Conservation (phyloP, 371 early-diverging fungal genomes). For the Batkoa obscura region DNA sequence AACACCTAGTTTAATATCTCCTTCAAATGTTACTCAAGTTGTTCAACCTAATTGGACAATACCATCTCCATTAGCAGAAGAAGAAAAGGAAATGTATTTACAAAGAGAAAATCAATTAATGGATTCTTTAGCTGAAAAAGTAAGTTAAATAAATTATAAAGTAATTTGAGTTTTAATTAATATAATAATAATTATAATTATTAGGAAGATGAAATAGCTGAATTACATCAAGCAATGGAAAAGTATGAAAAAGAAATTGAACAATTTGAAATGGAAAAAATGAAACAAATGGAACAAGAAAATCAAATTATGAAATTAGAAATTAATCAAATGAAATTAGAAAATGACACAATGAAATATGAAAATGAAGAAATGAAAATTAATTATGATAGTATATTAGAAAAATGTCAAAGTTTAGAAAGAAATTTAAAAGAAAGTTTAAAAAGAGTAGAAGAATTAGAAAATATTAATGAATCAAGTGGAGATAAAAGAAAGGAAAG, state of each 20-base stretch:
- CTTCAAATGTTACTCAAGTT: slow-evolving; percentile 46
- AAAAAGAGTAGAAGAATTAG: neutral
- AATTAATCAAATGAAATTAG: slow-evolving; percentile 48
- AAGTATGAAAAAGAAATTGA: slow-evolving; percentile 81
- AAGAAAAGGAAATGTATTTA: slow-evolving; percentile 83
- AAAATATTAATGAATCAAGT: slow-evolving; percentile 14
- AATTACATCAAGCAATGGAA: slow-evolving; percentile 64
- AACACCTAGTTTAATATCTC: slow-evolving; percentile 26
- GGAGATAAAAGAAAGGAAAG: slow-evolving; percentile 19
- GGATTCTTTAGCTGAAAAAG: slow-evolving; percentile 78
- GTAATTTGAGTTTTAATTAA: slow-evolving; percentile 30
- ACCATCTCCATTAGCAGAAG: slow-evolving; percentile 57
- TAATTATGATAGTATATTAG: slow-evolving; percentile 53
- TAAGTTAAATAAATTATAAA: too few species aligned
- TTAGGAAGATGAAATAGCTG: slow-evolving; percentile 1
- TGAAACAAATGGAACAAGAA: slow-evolving; percentile 33
- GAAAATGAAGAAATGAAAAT: slow-evolving; percentile 47
- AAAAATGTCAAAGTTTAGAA: slow-evolving; percentile 9
- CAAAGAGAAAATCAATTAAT: slow-evolving; percentile 82
- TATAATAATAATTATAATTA: neutral
- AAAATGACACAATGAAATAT: slow-evolving; percentile 52
- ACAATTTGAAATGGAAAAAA: slow-evolving; percentile 75
- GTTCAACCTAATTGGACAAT: slow-evolving; percentile 51
- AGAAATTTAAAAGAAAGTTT: neutral
- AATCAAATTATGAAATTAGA: slow-evolving; percentile 30